Evolutionary conservation across 257 asterid species (phyloP), one percentile per base, ranked within the genome.

Genomic region (Salvia hispanica): DNA sequence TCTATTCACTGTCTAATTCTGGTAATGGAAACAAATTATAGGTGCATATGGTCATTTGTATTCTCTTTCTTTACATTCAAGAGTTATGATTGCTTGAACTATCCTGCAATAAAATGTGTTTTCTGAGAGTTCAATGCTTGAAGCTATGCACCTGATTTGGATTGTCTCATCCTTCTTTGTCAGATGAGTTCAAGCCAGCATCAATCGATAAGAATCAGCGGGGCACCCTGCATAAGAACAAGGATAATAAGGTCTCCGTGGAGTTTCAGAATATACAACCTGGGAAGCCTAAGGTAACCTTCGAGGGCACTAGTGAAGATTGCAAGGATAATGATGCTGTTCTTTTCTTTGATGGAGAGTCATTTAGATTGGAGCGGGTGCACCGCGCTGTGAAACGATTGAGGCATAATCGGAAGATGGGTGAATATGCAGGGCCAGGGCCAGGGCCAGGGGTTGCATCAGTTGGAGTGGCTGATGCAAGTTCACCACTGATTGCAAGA

Each of bases 111-210:
- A 44, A 25, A 58, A 48, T 3, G 10, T 16, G 13, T 39, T 28
- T 37, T 21, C 13, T 14, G 37, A 28, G 63, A 16, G 46, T 43
- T 18, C 13, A 59, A 9, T 50, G 42, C 36, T 25, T 28, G 72
- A 58, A 58, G 43, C 43, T 67, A 42, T 46, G 2, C 42, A 67
- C 45, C 58, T 73, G 14, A 51, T 63, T 58, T 62, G 45, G 42
- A 44, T 55, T 50, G 8, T 44, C 40, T 40, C 34, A 13, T 28
- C 7, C 25, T 43, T 39, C 21, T 64, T 18, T 45, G 42, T n/a
- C 82, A 94, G 99, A 94, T 76, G 99, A 94, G 65, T 94, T 94
- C 84, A 91, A 94, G 72, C 99, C 99, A 45, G 99, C 99, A 51
- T 94, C 99, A 36, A 91, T 94, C 7, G 97, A 94, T 58, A 94